Evolutionary conservation across 306 rosid species (phyloP).

Genomic region (Begonia peltatifolia): DNA sequence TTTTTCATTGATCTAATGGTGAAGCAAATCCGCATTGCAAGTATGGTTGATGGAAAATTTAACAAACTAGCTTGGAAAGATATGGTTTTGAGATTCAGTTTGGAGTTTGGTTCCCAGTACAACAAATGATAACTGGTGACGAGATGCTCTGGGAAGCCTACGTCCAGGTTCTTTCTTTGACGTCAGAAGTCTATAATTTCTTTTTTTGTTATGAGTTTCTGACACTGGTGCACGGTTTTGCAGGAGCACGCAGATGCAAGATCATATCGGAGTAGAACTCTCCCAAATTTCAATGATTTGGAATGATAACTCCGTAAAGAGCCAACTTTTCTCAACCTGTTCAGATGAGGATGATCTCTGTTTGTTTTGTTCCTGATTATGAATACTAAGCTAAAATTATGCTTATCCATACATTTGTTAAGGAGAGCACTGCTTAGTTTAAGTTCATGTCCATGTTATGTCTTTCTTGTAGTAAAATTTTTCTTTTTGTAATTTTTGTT

Average conservation of each 20-base stretch:
- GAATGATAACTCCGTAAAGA: conserved; percentile 1
- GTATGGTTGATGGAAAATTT: conserved; percentile 27
- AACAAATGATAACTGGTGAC: conserved; percentile 35
- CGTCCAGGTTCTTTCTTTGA: conserved; percentile 24
- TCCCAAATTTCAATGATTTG: conserved; percentile 43
- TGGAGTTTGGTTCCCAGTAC: conserved; percentile 30
- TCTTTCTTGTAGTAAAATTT: too few species aligned
- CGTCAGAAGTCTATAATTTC: not conserved
- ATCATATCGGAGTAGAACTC: conserved; percentile 29
- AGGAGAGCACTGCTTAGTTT: too few species aligned
- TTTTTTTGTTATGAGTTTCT: conserved; percentile 11
- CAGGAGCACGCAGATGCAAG: conserved; percentile 28
- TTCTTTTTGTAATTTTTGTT: too few species aligned
- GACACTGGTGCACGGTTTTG: conserved; percentile 11
- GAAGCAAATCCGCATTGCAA: conserved; percentile 30
- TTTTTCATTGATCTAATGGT: conserved; percentile 44
- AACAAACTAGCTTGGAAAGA: conserved; percentile 33
- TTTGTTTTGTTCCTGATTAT: too few species aligned
- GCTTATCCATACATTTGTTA: too few species aligned
- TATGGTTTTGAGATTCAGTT: conserved; percentile 36
- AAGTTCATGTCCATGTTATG: too few species aligned
- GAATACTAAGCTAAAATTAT: too few species aligned
- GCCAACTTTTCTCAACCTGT: too few species aligned
- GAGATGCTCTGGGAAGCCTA: conserved; percentile 35
- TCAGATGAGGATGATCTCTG: too few species aligned